Base-by-base conservation (phyloP, 495 filamentous ascomycete species). In the Penicillium angulare region DNA sequence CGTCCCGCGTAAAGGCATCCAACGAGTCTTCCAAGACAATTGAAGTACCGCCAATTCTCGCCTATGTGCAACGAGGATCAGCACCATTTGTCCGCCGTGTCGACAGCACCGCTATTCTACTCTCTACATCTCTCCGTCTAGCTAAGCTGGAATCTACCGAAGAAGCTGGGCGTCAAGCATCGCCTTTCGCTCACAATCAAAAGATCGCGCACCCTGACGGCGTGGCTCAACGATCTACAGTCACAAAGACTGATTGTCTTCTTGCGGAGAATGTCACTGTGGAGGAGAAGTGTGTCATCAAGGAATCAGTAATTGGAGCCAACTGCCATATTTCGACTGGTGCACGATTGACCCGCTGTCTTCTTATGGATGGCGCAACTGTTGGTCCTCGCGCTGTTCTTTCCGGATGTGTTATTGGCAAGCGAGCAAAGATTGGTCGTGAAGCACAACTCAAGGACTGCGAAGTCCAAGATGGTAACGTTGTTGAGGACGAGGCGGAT, bases 341-440 rank as follows among this genome's bases (percentile, higher is more conserved):
- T 26, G 90, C 85, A n/a, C 82, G 87, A 51, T 63, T 98, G 43
- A 81, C 79, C 32, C 79, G 89, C 44, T 97, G 92, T 66, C 64
- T 97, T 23, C 67, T 98, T 24, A 95, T 98, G 88, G 91, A 96
- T 47, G 89, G 89, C 7, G 90, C 86, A 3, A 83, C 87, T 3
- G 82, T 98, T 4, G 90, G 84, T 6, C 84, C 86, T 57, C 82
- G 86, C 17, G 86, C 82, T 53, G 83, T 85, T 60, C 67, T 97
- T 39, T 90, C 85, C 7, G 88, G 87, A 2, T 95, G 89, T 57
- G 83, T 96, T 20, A 61, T 97, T 8, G 93, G 95, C 0, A 80
- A 83, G 43, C 71, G 88, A 40, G 83, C 80, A 41, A 83, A 83
- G 59, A 79, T 97, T 39, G 90, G 91, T 1, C 84, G 86, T 20